Percentiles rank a stretch among this genome's conserved stretches.
phyloP scores from a whole-genome alignment of 148 eudicot species.

The Vaccinium macrocarpon region DNA sequence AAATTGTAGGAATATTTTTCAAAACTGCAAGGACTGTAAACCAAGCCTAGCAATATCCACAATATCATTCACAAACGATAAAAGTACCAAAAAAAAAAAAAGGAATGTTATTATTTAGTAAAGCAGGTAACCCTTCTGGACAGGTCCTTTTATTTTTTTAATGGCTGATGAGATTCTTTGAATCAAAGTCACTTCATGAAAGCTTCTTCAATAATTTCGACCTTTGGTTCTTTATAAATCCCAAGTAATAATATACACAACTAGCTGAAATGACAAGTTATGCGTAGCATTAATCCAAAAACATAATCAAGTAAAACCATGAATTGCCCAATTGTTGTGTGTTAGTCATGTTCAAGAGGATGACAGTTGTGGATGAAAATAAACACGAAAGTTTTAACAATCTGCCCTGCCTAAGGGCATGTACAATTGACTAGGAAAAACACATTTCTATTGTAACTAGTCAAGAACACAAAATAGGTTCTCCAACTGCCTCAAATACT shows the following conservation, averaged over 20 bases:
- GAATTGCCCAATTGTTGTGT: background rate
- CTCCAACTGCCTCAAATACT: no score
- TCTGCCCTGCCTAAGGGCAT: background rate
- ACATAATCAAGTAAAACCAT: background rate
- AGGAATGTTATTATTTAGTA: background rate
- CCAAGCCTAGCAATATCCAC: background rate
- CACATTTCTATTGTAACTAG: no score
- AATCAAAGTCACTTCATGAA: background rate
- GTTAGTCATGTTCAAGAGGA: background rate
- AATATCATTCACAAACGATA: background rate
- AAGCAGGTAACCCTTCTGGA: background rate
- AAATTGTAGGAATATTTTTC: background rate
- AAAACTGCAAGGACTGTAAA: background rate
- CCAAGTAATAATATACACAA: background rate
- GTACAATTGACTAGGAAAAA: no score
- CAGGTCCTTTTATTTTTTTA: background rate
- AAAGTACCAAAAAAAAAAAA: background rate
- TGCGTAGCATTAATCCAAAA: background rate
- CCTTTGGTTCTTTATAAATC: background rate
- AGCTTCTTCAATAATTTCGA: background rate
- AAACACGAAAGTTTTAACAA: background rate
- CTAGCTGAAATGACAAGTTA: background rate
- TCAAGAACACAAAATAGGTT: no score
- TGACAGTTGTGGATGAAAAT: background rate
- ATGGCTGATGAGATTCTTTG: background rate